Evolutionary conservation across 2,329 filamentous ascomycete species (phyloP), one percentile per base, ranked within the genome.

Genomic region (Neospermospora avenae): DNA sequence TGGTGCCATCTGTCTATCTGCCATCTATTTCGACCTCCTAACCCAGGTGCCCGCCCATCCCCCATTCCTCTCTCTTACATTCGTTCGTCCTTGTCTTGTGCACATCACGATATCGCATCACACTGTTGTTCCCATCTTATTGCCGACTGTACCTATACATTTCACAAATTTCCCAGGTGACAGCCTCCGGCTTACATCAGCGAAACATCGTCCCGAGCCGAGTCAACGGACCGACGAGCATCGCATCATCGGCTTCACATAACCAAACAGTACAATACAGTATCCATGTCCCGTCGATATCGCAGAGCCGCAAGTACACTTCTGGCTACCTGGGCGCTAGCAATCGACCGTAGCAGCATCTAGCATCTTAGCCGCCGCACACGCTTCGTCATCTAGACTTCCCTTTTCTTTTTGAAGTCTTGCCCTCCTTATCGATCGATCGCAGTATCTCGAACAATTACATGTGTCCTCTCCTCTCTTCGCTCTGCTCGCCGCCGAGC

Each of bases 401-500:
- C 22, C 16, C 25, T 24, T 6, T 18, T 24, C n/a, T n/a, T 59
- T 46, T 39, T 31, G 3, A 16, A n/a, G 8, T 31, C n/a, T 14
- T 14, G 6, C 20, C 22, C 13, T 20, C 39, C 55, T 25, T 34
- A 20, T 42, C 46, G 4, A 34, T 31, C 53, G 34, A 49, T 34
- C 45, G 35, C 37, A 39, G 51, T 41, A 39, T 61, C 37, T 49
- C 58, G 39, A 45, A 59, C 61, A 62, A 57, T 68, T 72, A 72
- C 69, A 73, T 73, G 71, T 67, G 67, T 72, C 61, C 64, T 69
- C 63, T 56, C 62, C 59, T 61, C 48, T 41, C 51, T 37, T 14
- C 46, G 54, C 62, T 59, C 64, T 68, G 71, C 71, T 73, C 70
- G 65, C 67, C 60, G 59, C 63, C 67, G 71, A 71, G 71, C 71